Conservation (phyloP, 148 eudicot genomes). For the Vaccinium corymbosum region DNA sequence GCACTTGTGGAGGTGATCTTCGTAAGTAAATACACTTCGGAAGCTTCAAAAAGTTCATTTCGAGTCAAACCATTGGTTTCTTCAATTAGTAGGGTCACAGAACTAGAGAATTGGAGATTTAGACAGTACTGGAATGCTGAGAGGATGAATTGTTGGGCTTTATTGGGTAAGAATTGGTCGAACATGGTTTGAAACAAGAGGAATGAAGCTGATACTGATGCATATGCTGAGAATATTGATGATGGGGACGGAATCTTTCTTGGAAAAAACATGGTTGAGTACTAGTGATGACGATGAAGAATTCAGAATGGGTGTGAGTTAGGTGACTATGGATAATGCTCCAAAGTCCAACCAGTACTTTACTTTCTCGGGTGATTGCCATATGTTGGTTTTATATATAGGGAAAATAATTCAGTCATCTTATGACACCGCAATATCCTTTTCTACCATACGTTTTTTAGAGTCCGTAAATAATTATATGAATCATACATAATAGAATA, state of each 20-base stretch:
- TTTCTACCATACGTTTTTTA: too few species aligned
- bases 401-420: too few species aligned
- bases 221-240: neutral
- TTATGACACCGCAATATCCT: too few species aligned
- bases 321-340: neutral
- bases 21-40: slow-evolving; percentile 33
- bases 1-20: slow-evolving; percentile 13
- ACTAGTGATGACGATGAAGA: neutral
- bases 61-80: neutral
- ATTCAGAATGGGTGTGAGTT: too few species aligned
- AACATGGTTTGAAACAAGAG: slow-evolving; percentile 5
- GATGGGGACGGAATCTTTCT: neutral
- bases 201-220: slow-evolving; percentile 3
- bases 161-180: neutral
- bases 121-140: neutral
- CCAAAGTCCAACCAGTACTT: neutral
- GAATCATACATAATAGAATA: too few species aligned
- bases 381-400: too few species aligned
- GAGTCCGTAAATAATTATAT: too few species aligned
- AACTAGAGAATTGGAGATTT: neutral
- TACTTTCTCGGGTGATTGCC: neutral
- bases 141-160: neutral
- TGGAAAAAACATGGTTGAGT: neutral
- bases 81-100: neutral
- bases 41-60: slow-evolving; percentile 51